phyloP scores from a whole-genome alignment of 1,284 basidiomycete species.

The Puccinia horiana region DNA sequence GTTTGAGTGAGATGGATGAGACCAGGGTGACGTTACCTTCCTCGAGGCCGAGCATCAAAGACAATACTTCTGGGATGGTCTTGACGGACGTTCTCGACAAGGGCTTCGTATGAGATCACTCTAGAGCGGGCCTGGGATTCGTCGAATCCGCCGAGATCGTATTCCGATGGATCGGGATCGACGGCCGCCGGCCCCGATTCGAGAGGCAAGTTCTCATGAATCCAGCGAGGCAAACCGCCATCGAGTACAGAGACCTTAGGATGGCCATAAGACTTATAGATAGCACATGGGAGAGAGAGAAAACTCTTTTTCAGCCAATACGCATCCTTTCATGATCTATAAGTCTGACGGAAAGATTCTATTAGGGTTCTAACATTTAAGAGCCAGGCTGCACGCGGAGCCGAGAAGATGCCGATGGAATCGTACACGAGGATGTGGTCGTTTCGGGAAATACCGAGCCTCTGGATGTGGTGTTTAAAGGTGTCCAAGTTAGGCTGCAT shows the following conservation, averaged over 20 bases:
- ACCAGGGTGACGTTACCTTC: slow-evolving; percentile 47
- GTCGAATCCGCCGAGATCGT: slow-evolving; percentile 58
- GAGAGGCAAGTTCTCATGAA: slow-evolving; percentile 69
- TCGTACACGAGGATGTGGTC: slow-evolving; percentile 67
- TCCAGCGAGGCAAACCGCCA: slow-evolving; percentile 84
- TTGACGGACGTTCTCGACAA: slow-evolving; percentile 8
- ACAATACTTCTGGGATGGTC: slow-evolving; percentile 39
- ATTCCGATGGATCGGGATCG: slow-evolving; percentile 50
- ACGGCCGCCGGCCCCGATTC: slow-evolving; percentile 62
- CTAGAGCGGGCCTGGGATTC: slow-evolving; percentile 51
- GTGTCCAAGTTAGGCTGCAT: slow-evolving; percentile 36
- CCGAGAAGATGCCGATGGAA: slow-evolving; percentile 79
- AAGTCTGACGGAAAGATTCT: background rate
- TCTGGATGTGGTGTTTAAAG: slow-evolving; percentile 20
- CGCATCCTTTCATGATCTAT: too few species aligned
- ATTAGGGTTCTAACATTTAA: slow-evolving; percentile 12
- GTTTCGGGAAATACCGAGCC: slow-evolving; percentile 9
- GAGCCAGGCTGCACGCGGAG: slow-evolving; percentile 86
- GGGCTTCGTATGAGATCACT: slow-evolving; percentile 52
- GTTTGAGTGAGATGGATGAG: background rate
- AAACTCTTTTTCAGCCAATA: too few species aligned
- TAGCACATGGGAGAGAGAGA: background rate
- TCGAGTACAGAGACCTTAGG: slow-evolving; percentile 78
- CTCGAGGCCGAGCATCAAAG: slow-evolving; percentile 56
- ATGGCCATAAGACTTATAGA: slow-evolving; percentile 73